Conservation (phyloP, 495 filamentous ascomycete species). For the Trichoderma erinaceum region DNA sequence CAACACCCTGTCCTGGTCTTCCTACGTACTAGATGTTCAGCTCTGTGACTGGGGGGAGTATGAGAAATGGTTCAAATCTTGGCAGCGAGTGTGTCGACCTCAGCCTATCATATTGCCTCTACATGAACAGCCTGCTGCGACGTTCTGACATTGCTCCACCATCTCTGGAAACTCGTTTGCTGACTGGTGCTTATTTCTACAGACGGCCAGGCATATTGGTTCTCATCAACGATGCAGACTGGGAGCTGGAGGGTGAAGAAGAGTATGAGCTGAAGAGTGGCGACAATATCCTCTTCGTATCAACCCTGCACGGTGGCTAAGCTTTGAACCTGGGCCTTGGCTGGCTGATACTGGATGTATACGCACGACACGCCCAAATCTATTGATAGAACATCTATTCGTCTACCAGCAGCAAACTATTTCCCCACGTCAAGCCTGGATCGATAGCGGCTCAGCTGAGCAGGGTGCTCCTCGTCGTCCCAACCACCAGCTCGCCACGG, state of each 20-base stretch:
- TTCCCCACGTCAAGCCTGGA: background rate
- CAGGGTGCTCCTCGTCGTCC: background rate
- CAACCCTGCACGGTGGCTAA: constrained; percentile 92
- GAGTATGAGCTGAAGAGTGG: constrained; percentile 71
- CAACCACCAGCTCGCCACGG: too few species aligned
- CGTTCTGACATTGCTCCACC: background rate
- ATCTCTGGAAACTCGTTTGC: background rate
- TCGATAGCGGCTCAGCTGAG: background rate
- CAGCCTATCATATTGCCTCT: background rate
- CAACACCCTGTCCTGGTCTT: background rate
- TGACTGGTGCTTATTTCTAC: constrained; percentile 11
- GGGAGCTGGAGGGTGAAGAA: constrained; percentile 95
- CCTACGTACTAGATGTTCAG: background rate
- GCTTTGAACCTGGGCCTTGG: background rate
- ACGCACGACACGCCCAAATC: background rate
- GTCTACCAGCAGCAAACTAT: background rate
- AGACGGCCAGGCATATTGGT: constrained; percentile 97
- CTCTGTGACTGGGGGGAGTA: background rate
- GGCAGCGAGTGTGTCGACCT: background rate
- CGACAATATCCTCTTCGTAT: constrained; percentile 94
- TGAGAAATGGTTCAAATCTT: background rate
- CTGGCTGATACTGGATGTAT: background rate
- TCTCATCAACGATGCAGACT: constrained; percentile 95
- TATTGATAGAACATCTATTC: background rate
- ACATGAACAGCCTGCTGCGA: background rate